Evolutionary conservation across 805 yeast genomes (phyloP).

Genomic region (Hanseniaspora jakobsenii): DNA sequence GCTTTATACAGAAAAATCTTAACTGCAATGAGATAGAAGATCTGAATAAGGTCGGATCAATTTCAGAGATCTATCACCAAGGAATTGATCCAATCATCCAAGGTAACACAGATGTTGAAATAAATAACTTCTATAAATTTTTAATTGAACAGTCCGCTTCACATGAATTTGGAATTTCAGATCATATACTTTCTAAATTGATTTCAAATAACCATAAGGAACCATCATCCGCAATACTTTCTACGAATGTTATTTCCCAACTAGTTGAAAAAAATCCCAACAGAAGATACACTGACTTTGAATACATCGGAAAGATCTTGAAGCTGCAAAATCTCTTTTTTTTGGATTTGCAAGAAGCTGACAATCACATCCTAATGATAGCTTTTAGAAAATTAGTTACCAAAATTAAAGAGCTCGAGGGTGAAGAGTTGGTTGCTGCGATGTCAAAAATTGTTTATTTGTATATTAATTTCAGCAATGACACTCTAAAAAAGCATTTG

Average conservation of each 20-base stretch:
- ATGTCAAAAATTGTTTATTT: slow-evolving; percentile 23
- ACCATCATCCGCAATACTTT: slow-evolving; percentile 17
- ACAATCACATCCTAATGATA: slow-evolving; percentile 22
- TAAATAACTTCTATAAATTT: background rate
- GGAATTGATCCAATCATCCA: background rate
- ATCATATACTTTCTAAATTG: background rate
- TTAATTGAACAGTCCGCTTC: background rate
- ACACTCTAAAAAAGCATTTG: slow-evolving; percentile 11
- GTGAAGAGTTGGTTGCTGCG: slow-evolving; percentile 22
- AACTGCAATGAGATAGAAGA: background rate
- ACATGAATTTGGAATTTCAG: slow-evolving; percentile 12
- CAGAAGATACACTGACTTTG: slow-evolving; percentile 11
- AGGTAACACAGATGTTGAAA: background rate
- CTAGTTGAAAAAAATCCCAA: slow-evolving; percentile 20
- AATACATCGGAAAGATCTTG: slow-evolving; percentile 1
- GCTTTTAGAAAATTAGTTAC: slow-evolving; percentile 30
- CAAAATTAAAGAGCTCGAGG: slow-evolving; percentile 31
- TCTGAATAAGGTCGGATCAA: background rate
- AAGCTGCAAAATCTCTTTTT: background rate
- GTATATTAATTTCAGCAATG: slow-evolving; percentile 19
- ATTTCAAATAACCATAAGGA: background rate
- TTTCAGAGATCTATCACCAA: slow-evolving; percentile 1
- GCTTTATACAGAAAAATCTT: background rate
- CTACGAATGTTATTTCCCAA: slow-evolving; percentile 25
- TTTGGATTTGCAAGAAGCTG: background rate